Percentiles rank a stretch among this genome's conserved stretches.
Conservation (phyloP, 2,329 filamentous ascomycete species). For the Colletotrichum siamense region DNA sequence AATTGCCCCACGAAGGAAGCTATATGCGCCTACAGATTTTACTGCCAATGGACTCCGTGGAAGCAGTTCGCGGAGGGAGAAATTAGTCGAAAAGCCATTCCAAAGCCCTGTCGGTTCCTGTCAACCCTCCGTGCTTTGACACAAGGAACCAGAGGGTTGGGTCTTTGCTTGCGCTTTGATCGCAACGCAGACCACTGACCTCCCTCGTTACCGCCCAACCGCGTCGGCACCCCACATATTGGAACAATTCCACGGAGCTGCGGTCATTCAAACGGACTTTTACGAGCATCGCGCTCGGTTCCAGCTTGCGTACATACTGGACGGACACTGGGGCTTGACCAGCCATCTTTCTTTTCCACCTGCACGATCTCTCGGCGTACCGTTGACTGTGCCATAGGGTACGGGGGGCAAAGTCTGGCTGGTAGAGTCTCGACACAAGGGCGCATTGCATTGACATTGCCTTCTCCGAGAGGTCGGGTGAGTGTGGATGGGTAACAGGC, state of each 20-base stretch:
- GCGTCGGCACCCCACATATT: not conserved
- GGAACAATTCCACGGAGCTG: not conserved
- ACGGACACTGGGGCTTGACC: not conserved
- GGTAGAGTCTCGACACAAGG: not conserved
- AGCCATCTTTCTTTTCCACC: not conserved
- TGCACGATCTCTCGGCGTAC: not conserved
- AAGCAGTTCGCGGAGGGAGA: not conserved
- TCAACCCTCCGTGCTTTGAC: slow-evolving; percentile 1
- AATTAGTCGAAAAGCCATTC: not conserved
- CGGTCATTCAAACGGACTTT: not conserved
- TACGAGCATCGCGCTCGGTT: not conserved
- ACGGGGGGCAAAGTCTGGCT: not conserved
- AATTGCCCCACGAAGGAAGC: not conserved
- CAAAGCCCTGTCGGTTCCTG: not conserved
- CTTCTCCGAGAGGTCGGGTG: not conserved
- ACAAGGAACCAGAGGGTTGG: not conserved
- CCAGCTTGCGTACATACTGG: not conserved
- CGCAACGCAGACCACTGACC: not conserved
- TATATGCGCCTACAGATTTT: not conserved
- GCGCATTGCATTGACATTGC: not conserved
- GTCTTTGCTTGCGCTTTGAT: slow-evolving; percentile 1
- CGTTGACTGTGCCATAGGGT: too few species aligned
- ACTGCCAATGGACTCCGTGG: not conserved
- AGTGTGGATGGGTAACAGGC: not conserved
- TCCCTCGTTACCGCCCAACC: not conserved